Evolutionary conservation across 768 basidiomycete species (phyloP), one percentile per base, ranked within the genome.

Genomic region (Suillus cothurnatus): DNA sequence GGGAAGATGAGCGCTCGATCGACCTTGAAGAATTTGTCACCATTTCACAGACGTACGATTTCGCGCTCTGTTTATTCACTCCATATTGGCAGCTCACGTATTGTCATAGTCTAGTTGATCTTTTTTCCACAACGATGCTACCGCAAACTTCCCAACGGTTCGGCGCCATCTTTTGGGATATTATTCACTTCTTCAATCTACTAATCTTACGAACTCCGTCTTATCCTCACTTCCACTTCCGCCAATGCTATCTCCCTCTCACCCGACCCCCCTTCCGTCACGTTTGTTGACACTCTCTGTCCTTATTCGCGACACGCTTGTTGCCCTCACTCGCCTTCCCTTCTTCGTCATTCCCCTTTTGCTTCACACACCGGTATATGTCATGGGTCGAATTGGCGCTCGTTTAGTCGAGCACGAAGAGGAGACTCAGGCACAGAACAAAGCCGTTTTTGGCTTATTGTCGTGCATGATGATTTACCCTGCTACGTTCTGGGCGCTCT

Each of bases 381-480:
- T 89, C 66, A 88, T 97, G 81, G 90, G 88, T 15, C 83, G 88
- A 36, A 71, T 90, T 61, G 94, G 93, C 53, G 92, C 91, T 23
- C 79, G 85, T 55, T 79, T 97, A 43, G 88, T 85, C 41, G 84
- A 91, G 71, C 87, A 94, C 66, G 95, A 98, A 74, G 91, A 98
- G 76, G 97, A 98, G 76, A 91, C 94, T 14, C 91, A 94, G 76
- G 97, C 97, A 52, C 96, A 99, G 82, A 99, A 94, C 82, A 99
- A 99, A 82, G 87, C 97, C 53, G 89, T 92, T 15, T 90, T 97
- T 70, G 95, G 95, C 2, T 71, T 97, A 41, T 76, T 97, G 61
- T 86, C 91, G 45, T 77, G 91, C 64, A 72, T 93, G 62, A 72
- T 88, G 68, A 88, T 92, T 50, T 97, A 98, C 80, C 89, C 94